Percentiles rank a stretch among this genome's conserved stretches.
Conservation (phyloP, 2,329 filamentous ascomycete genomes). For the Colletotrichum eleusines region DNA sequence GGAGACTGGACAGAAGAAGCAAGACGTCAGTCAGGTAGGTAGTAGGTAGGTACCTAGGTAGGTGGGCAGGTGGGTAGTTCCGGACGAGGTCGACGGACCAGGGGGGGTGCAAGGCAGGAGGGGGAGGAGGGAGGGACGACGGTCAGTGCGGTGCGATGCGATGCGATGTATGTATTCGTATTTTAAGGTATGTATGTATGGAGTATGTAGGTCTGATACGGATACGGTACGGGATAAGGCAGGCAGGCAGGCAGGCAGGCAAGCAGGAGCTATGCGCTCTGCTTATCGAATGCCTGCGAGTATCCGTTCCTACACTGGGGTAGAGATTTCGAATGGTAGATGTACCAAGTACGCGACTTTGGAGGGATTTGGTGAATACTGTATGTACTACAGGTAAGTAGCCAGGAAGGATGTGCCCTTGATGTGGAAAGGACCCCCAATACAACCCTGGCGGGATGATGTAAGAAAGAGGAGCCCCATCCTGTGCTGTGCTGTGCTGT, state of each 20-base stretch:
- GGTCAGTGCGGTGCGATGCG: background rate
- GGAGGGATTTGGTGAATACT: too few relatives aligned
- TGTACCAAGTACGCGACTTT: too few relatives aligned
- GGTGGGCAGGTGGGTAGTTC: too few relatives aligned
- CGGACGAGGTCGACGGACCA: background rate
- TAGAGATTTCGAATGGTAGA: too few relatives aligned
- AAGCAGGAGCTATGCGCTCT: background rate
- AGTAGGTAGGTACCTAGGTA: too few relatives aligned
- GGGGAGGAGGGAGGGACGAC: background rate
- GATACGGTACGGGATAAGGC: background rate
- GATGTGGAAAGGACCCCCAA: slow-evolving; percentile 9
- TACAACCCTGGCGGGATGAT: slow-evolving; percentile 1
- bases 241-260: background rate
- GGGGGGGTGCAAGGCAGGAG: too few relatives aligned
- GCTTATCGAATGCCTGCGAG: slow-evolving; percentile 13
- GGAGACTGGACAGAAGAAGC: slow-evolving; percentile 32
- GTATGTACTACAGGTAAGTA: too few relatives aligned
- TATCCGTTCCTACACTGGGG: too few relatives aligned
- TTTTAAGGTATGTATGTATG: too few relatives aligned
- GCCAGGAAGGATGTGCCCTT: slow-evolving; percentile 22
- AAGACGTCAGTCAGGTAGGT: slow-evolving; percentile 6
- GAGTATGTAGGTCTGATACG: background rate
- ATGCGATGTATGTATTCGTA: background rate
- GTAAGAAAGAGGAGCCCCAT: slow-evolving; percentile 4
- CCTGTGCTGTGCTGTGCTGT: background rate